A percentile compares a stretch with the other conserved stretches of the same genome.
phyloP scores from a whole-genome alignment of 352 stramenopile genomes.

The Elongisporangium senticosum region DNA sequence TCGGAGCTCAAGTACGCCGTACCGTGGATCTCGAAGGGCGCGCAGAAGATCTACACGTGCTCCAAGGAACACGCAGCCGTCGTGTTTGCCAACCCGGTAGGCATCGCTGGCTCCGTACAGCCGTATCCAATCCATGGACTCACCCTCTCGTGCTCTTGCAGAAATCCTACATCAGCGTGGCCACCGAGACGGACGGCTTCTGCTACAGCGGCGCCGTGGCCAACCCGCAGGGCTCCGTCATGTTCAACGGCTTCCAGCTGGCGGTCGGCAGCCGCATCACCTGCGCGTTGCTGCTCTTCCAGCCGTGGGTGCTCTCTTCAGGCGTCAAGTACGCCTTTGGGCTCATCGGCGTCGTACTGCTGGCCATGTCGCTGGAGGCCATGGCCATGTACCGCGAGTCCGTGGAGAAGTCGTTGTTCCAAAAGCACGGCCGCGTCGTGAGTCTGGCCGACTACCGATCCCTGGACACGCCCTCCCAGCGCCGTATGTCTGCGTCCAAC shows the following conservation, averaged over 20 bases:
- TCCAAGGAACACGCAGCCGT: conserved; percentile 50
- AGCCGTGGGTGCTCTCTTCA: conserved; percentile 66
- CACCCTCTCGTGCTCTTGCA: background rate
- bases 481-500: conserved; percentile 5
- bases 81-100: conserved; percentile 41
- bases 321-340: conserved; percentile 67
- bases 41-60: conserved; percentile 75
- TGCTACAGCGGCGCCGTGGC: conserved; percentile 39
- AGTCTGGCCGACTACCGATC: conserved; percentile 53
- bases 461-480: conserved; percentile 30
- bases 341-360: conserved; percentile 64
- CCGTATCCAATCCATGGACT: background rate
- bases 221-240: conserved; percentile 51
- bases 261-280: conserved; percentile 49
- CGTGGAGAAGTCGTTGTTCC: conserved; percentile 40
- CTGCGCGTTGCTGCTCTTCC: conserved; percentile 74
- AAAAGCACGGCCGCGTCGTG: conserved; percentile 45
- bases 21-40: conserved; percentile 65
- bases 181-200: conserved; percentile 31
- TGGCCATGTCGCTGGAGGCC: conserved; percentile 64
- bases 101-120: background rate
- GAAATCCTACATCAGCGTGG: conserved; percentile 26
- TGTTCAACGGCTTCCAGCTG: conserved; percentile 83
- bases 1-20: conserved; percentile 61
- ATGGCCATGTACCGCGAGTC: conserved; percentile 50